Percentiles rank a stretch among this genome's conserved stretches.
phyloP scores from a whole-genome alignment of 164 flowering plant species.

The Vitis labrusca region DNA sequence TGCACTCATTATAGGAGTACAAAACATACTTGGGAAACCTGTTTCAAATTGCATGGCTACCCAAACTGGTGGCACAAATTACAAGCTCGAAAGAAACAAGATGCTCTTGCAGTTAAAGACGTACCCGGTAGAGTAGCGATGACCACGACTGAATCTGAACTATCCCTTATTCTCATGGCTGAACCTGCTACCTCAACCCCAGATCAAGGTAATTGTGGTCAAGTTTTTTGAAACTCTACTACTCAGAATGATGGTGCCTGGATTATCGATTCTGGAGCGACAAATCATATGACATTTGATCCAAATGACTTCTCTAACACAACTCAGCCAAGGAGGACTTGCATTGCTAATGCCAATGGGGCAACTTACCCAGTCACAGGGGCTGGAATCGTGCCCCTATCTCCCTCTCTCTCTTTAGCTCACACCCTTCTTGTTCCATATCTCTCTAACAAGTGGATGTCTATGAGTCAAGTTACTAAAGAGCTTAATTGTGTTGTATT shows the following conservation, averaged over 20 bases:
- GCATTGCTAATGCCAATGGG: slow-evolving; percentile 7
- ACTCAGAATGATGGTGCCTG: slow-evolving; percentile 5
- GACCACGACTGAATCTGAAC: not conserved
- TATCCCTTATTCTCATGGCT: not conserved
- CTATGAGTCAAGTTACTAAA: too few relatives aligned
- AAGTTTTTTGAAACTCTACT: slow-evolving; percentile 5
- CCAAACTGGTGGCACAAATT: not conserved
- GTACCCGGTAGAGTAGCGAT: not conserved
- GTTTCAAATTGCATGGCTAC: too few relatives aligned
- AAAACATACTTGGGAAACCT: not conserved
- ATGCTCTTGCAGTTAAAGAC: not conserved
- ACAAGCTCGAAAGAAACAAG: slow-evolving; percentile 10
- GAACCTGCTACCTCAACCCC: slow-evolving; percentile 8
- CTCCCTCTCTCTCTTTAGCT: slow-evolving; percentile 1
- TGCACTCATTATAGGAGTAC: too few relatives aligned
- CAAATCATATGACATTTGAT: not conserved
- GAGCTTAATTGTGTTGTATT: too few relatives aligned
- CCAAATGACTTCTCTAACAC: not conserved
- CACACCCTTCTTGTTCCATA: slow-evolving; percentile 1
- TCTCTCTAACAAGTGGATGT: too few relatives aligned
- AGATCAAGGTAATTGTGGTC: slow-evolving; percentile 10
- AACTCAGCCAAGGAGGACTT: not conserved
- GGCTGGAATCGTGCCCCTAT: not conserved
- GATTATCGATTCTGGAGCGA: not conserved
- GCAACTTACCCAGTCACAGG: not conserved